Base-by-base conservation (phyloP, 257 asterid genomes). In the Schizonepeta tenuifolia region DNA sequence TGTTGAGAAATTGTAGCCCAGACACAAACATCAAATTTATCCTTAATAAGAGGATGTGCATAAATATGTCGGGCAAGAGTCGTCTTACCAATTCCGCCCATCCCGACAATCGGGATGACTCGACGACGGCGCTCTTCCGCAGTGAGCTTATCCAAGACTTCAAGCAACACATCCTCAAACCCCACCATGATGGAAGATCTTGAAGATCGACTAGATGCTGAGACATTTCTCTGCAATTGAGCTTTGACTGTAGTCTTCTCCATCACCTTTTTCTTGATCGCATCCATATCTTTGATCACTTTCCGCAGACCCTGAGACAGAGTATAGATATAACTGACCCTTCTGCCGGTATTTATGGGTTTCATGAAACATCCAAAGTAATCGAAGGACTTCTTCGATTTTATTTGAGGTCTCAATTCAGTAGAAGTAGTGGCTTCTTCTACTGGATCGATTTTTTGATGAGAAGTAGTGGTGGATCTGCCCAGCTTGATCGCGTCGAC, bases 11-110 rank as follows among this genome's bases (percentile, higher is more conserved):
- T 28, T 0, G 74, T 69, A 55, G 14, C 44, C 74, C 74, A 69
- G 8, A 17, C 56, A 40, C 33, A 36, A 22, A 69, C 4, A 36
- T 53, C 51, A 35, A 68, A 68, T n/a, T n/a, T n/a, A 51, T 36
- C 15, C 20, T 33, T 44, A 51, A 68, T 31, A 33, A 2, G 2
- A 13, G 44, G n/a, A 18, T 69, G 17, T 22, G n/a, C 17, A 54
- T 36, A 69, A 13, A 69, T 9, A 53, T 21, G 5, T 36, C 1
- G 14, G 10, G 74, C 74, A 20, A 69, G 74, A 69, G 74, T 54
- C 6, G 74, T 69, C 65, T 69, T 69, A 69, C 74, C 74, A 0
- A 38, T 70, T 4, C 67, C 75, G 14, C 67, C 75, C 75, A 70
- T 57, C 40, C 75, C 67, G 0, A 43, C 47, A 10, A 70, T 57